Evolutionary conservation across 2,329 filamentous ascomycete species (phyloP).

Genomic region (Teratosphaeria zuluensis): DNA sequence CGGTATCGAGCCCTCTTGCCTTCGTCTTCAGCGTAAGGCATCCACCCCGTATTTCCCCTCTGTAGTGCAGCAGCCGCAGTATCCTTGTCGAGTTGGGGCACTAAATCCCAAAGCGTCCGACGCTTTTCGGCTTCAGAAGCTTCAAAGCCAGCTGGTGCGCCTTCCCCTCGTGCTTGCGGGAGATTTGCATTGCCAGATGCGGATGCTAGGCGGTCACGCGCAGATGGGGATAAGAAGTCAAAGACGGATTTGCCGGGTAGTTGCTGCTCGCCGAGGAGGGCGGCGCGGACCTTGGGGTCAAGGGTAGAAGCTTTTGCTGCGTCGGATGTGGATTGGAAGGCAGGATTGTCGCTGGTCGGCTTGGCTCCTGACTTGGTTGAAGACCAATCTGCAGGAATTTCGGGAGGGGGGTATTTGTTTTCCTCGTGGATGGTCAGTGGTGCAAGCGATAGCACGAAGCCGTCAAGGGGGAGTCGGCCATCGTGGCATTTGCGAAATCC

Average conservation of each 20-base stretch:
- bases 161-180: constrained; percentile 66
- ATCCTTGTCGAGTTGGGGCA: constrained; percentile 34
- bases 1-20: constrained; percentile 72
- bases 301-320: constrained; percentile 68
- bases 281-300: constrained; percentile 66
- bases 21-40: constrained; percentile 77
- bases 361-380: constrained; percentile 36
- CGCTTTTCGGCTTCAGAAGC: constrained; percentile 54
- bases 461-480: constrained; percentile 66
- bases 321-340: constrained; percentile 60
- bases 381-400: constrained; percentile 65
- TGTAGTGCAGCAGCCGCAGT: constrained; percentile 38
- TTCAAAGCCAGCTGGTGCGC: constrained; percentile 54
- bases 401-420: constrained; percentile 52
- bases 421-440: constrained; percentile 32
- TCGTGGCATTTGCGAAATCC: constrained; percentile 68
- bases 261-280: constrained; percentile 67
- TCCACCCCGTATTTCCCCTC: constrained; percentile 51
- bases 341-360: constrained; percentile 4
- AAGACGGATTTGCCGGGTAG: constrained; percentile 86
- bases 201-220: constrained; percentile 65
- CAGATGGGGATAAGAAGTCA: constrained; percentile 73
- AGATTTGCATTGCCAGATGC: constrained; percentile 68
- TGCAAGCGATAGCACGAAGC: constrained; percentile 62
- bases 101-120: constrained; percentile 42